A percentile compares a stretch with the other conserved stretches of the same genome.
Conservation (phyloP, 179 eudicot species). For the Pouteria campechiana region DNA sequence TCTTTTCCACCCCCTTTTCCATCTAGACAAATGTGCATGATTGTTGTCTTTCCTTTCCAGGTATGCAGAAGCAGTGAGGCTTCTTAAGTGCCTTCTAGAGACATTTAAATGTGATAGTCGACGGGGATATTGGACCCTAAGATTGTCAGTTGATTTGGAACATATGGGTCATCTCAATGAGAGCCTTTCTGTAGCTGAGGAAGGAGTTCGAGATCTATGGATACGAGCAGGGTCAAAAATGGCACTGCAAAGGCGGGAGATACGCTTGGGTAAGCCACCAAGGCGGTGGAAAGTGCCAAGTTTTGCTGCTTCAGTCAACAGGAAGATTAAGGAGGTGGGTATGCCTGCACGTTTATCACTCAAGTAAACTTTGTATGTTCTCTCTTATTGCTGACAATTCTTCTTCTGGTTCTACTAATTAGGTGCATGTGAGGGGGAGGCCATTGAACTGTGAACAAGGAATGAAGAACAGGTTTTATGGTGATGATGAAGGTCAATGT, state of each 20-base stretch:
- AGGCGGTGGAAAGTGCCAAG: conserved; percentile 91
- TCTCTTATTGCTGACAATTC: background rate
- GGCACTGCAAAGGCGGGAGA: conserved; percentile 76
- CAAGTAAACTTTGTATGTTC: background rate
- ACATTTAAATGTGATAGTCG: conserved; percentile 51
- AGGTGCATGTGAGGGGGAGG: conserved; percentile 82
- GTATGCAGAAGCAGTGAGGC: conserved; percentile 61
- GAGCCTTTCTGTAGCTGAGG: conserved; percentile 79
- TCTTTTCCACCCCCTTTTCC: no score
- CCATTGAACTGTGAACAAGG: conserved; percentile 65
- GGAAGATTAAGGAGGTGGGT: conserved; percentile 70
- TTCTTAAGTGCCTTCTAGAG: conserved; percentile 48
- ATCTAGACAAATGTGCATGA: no score
- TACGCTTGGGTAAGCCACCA: conserved; percentile 89
- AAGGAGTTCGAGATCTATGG: conserved; percentile 66
- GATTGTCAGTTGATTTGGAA: conserved; percentile 83
- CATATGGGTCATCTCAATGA: conserved; percentile 63
- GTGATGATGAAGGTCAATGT: conserved; percentile 86
- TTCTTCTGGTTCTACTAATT: conserved; percentile 5
- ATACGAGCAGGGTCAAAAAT: conserved; percentile 90
- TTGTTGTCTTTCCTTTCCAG: conserved; percentile 21
- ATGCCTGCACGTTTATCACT: background rate
- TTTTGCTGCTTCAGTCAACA: conserved; percentile 51
- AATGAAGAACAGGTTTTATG: conserved; percentile 76
- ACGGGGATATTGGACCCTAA: conserved; percentile 94